Base-by-base conservation (phyloP, 306 rosid species). In the Luffa aegyptiaca region DNA sequence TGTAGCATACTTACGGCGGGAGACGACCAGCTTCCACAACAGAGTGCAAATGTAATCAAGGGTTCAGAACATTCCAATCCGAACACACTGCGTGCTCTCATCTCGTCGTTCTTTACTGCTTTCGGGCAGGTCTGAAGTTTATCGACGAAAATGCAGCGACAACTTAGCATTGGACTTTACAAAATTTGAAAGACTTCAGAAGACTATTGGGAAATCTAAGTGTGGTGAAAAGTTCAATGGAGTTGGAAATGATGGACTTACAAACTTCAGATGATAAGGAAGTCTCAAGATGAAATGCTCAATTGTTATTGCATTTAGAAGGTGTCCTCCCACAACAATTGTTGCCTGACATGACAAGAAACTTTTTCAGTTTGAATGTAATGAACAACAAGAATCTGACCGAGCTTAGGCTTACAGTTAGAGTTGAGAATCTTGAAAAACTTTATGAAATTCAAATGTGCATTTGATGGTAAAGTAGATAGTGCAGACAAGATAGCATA, bases 11-110 rank as follows among this genome's bases (percentile, higher is more conserved):
- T 86, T 91, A 95, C 98, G 3, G 97, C 97, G 48, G 97, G 98
- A 76, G 98, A 95, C 79, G 97, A 95, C 98, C 98, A 92, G 84
- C 98, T 92, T 88, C 97, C 98, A 51, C 98, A 95, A 39, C 97
- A 90, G 81, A 95, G 98, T 46, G 98, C 97, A 81, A 95, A 95
- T 75, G 98, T 95, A 68, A 92, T 97, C 79, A 95, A 86, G 9
- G 97, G 96, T 82, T 92, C 98, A 12, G 97, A 91, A 94, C 93
- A 91, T 75, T 95, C 97, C 76, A 92, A 81, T 64, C 97, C 97
- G n/a, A 91, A 92, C 84, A 83, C 59, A 70, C 92, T 92, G 62
- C 88, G 87, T 48, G 92, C 92, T 86, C 88, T 90, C 79, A 88
- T 88, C 88, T 95, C 99, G 6, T 93, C 93, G 26, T 90, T 87